Evolutionary conservation across 73 alveolate species (phyloP), one percentile per base, ranked within the genome.

Genomic region (Blepharisma japonicum): DNA sequence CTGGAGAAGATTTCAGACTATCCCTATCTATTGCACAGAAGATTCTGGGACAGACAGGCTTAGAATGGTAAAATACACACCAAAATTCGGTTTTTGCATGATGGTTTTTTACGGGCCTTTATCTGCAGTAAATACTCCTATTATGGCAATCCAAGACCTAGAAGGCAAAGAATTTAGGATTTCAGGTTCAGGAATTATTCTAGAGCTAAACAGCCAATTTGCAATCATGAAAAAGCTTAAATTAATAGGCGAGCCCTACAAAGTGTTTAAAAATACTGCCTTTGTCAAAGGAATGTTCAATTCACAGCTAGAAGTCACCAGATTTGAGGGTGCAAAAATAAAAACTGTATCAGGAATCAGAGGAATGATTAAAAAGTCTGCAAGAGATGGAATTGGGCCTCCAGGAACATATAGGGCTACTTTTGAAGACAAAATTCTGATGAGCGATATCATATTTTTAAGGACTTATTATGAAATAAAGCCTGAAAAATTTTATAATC

Each of bases 301-400:
- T 82, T 91, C 99, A 1, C 92, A 88, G 72, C 78, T 95, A 77
- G 98, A 92, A 90, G 92, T 81, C 56, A 6, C 78, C 68, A 96
- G 95, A 86, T 98, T 94, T 83, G 87, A 89, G 72, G 99, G 99
- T 47, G 99, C 99, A 23, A 83, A 91, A 88, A 86, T 98, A 51
- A 97, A 96, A 81, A 97, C 99, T 9, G 99, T 95, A 39, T 90
- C 98, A 79, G 99, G 99, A 14, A 94, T 98, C 55, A 88, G 99
- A 71, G 99, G 99, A 25, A 92, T 95, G 55, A 95, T 98, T 53
- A 98, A 98, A 87, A 98, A 98, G 87, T 97, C 94, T 55, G 7
- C 84, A 39, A 84, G 86, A 56, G 91, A 90, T 39, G 94, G 92
- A 84, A 84, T 82, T 53, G 96, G 96, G 18, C 98, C 98, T 42